Percentiles rank a stretch among this genome's conserved stretches.
Evolutionary conservation across 148 eudicot genomes (phyloP).

Genomic region (Dysphania ambrosioides): DNA sequence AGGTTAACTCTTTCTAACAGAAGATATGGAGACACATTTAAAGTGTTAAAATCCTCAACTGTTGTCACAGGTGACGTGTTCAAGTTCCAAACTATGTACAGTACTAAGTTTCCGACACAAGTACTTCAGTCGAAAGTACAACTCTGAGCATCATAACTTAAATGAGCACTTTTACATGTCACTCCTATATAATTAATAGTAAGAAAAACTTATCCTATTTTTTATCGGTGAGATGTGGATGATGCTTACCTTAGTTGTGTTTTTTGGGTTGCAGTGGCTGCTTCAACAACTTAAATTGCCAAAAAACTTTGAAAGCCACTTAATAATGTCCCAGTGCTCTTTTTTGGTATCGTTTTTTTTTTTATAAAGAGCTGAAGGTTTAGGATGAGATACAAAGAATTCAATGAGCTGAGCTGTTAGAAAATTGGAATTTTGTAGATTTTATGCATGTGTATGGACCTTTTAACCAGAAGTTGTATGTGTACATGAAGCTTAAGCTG

Average conservation of each 20-base stretch:
- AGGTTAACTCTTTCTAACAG: too few relatives aligned
- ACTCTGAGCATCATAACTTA: not conserved
- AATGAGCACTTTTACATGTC: not conserved
- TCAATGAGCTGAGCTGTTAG: not conserved
- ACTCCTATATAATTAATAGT: too few relatives aligned
- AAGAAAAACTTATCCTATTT: too few relatives aligned
- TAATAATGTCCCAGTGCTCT: not conserved
- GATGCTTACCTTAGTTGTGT: too few relatives aligned
- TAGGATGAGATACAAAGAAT: not conserved
- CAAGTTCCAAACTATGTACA: not conserved
- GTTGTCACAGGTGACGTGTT: too few relatives aligned
- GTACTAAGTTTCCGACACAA: not conserved
- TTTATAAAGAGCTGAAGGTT: not conserved
- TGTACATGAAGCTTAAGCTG: too few relatives aligned
- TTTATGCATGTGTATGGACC: not conserved
- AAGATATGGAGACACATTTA: not conserved
- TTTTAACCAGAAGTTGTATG: not conserved
- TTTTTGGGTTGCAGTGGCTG: not conserved
- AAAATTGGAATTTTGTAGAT: not conserved
- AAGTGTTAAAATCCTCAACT: too few relatives aligned
- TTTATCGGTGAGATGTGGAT: too few relatives aligned
- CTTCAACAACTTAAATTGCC: not conserved
- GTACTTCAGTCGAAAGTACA: not conserved
- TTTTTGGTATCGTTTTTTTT: too few relatives aligned
- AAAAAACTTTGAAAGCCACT: not conserved